A percentile compares a stretch with the other conserved stretches of the same genome.
Conservation (phyloP, 495 filamentous ascomycete genomes). For the Lophiostoma macrostomum region DNA sequence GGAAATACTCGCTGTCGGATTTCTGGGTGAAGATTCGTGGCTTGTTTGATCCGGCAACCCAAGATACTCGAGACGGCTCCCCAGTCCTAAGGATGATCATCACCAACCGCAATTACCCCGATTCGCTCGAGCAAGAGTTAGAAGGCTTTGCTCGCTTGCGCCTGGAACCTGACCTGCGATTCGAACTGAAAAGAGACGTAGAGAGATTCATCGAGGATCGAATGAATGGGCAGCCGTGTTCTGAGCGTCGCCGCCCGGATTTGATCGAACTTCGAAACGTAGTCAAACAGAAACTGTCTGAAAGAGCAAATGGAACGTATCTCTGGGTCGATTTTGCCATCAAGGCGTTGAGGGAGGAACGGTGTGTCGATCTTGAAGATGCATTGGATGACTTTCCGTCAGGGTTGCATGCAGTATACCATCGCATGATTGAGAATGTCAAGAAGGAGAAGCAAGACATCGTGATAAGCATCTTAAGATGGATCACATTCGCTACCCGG, state of each 20-base stretch:
- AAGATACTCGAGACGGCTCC: too few relatives aligned
- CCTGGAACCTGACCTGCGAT: neutral
- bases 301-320: neutral
- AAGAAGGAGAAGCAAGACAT: neutral
- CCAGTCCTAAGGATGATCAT: too few relatives aligned
- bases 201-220: too few relatives aligned
- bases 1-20: too few relatives aligned
- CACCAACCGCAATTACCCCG: too few relatives aligned
- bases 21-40: too few relatives aligned
- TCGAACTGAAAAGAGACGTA: too few relatives aligned
- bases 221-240: too few relatives aligned
- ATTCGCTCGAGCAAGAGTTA: too few relatives aligned
- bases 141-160: too few relatives aligned
- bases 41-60: too few relatives aligned
- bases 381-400: neutral
- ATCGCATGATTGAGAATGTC: neutral
- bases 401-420: neutral
- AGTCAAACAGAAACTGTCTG: neutral
- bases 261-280: neutral
- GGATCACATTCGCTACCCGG: neutral
- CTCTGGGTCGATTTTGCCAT: neutral
- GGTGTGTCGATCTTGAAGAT: neutral
- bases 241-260: too few relatives aligned
- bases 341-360: neutral
- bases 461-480: neutral